A percentile compares a stretch with the other conserved stretches of the same genome.
These are phyloP conservation scores for Cyberlindnera xishuangbannaensis DNA, from an alignment of 805 yeast species.

Conservation along the genomic window DNA sequence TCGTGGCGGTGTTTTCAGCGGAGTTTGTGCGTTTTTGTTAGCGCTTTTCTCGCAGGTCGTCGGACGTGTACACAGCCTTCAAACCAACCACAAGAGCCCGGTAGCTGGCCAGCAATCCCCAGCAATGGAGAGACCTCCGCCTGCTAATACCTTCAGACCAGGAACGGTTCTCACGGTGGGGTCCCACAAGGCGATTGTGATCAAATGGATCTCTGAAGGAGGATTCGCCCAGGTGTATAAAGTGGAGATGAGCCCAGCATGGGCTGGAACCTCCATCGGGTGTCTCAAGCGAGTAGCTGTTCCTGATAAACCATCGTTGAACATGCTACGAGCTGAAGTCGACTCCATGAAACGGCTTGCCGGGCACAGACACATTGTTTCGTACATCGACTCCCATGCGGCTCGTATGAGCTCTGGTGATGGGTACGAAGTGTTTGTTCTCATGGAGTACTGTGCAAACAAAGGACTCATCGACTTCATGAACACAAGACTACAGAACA, in stretches of 20 bases:
- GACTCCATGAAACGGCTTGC: slow-evolving; percentile 91
- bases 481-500: slow-evolving; percentile 63
- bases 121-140: slow-evolving; percentile 31
- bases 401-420: slow-evolving; percentile 49
- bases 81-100: too few relatives aligned
- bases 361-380: slow-evolving; percentile 76
- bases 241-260: slow-evolving; percentile 60
- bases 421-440: slow-evolving; percentile 71
- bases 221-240: slow-evolving; percentile 96
- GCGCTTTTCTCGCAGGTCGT: neutral
- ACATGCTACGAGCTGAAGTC: slow-evolving; percentile 85
- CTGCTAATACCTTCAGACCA: slow-evolving; percentile 59
- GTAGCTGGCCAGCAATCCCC: slow-evolving; percentile 1
- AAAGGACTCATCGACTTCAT: slow-evolving; percentile 76
- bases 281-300: slow-evolving; percentile 95
- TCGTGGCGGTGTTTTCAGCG: too few relatives aligned
- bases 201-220: slow-evolving; percentile 76
- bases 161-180: slow-evolving; percentile 83
- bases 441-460: slow-evolving; percentile 75
- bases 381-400: slow-evolving; percentile 94
- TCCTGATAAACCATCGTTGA: slow-evolving; percentile 81
- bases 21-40: neutral
- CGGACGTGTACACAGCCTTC: neutral
- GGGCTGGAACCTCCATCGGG: slow-evolving; percentile 49
- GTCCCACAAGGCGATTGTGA: slow-evolving; percentile 64